These are phyloP conservation scores for Cyberlindnera euphorbiiphila DNA, from an alignment of 805 yeast genomes.

Conservation along the genomic window DNA sequence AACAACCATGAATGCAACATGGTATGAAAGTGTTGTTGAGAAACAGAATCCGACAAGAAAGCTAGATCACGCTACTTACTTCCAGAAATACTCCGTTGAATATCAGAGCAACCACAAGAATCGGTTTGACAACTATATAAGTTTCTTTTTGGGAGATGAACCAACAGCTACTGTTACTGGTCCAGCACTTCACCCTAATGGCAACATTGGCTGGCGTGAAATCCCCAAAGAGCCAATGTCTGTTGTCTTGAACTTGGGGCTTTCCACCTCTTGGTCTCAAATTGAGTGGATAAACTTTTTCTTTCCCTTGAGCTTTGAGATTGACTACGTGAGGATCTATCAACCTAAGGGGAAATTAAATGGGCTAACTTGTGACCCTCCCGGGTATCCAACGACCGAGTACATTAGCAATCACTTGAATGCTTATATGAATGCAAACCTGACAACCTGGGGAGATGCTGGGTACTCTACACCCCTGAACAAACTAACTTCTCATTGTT, in stretches of 20 bases:
- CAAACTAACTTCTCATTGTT: slow-evolving; percentile 30
- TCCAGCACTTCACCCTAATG: slow-evolving; percentile 44
- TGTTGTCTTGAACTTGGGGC: slow-evolving; percentile 44
- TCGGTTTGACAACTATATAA: slow-evolving; percentile 24
- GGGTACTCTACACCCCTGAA: slow-evolving; percentile 43
- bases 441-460: slow-evolving; percentile 40
- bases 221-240: slow-evolving; percentile 50
- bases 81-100: slow-evolving; percentile 43
- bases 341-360: slow-evolving; percentile 39
- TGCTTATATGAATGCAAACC: slow-evolving; percentile 41
- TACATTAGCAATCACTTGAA: slow-evolving; percentile 40
- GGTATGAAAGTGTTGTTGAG: slow-evolving; percentile 41
- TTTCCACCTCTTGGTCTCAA: slow-evolving; percentile 48
- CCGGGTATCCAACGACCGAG: slow-evolving; percentile 41
- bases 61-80: slow-evolving; percentile 20
- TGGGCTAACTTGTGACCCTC: slow-evolving; percentile 46
- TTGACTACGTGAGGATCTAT: slow-evolving; percentile 46
- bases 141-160: slow-evolving; percentile 43
- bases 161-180: slow-evolving; percentile 44
- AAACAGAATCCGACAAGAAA: slow-evolving; percentile 3
- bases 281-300: slow-evolving; percentile 43
- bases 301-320: slow-evolving; percentile 41
- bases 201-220: slow-evolving; percentile 46
- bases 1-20: slow-evolving; percentile 40
- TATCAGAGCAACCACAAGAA: slow-evolving; percentile 35